Evolutionary conservation across 257 asterid species (phyloP), one percentile per base, ranked within the genome.

Genomic region (Henckelia pumila): DNA sequence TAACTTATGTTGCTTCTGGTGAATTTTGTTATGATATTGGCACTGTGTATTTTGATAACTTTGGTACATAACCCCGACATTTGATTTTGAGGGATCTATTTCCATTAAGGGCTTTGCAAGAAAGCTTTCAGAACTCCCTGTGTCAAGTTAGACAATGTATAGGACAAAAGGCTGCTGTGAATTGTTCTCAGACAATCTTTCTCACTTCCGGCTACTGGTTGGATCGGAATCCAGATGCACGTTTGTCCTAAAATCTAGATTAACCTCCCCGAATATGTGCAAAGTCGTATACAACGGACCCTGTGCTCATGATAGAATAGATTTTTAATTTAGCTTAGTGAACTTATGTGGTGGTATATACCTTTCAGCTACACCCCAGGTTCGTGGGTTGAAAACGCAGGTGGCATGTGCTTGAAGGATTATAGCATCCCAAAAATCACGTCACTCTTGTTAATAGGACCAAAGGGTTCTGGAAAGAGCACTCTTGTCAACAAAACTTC

Each of bases 401-500:
- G 70, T 64, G 83, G 78, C 55, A 59, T 55, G 64, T 62, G 59
- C 59, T 52, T 47, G 65, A 70, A 63, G 24, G 74, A 75, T 70
- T 79, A 26, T 62, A 52, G 62, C 75, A 74, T 80, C 56, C 95
- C 92, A 14, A 63, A 75, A 60, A 81, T 60, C 44, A 83, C 82
- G n/a, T 62, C 93, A 21, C 77, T 89, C 60, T 69, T 92, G 53
- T 81, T 89, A 70, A 67, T 86, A 32, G 98, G 98, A 67, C 96
- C 88, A 24, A 78, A 70, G 70, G 91, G 88, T 72, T 88, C 97
- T 24, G 96, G 98, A 24, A 92, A 92, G 81, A 92, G 97, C 80
- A 86, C 86, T 66, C 95, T 89, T n/a, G 75, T 92, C 23, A 92
- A 89, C 86, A 89, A 78, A 64, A 81, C 89, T 21, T 92, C 92